Conservation (phyloP, 2,329 filamentous ascomycete genomes). For the Phaeosphaeriaceae sp. region DNA sequence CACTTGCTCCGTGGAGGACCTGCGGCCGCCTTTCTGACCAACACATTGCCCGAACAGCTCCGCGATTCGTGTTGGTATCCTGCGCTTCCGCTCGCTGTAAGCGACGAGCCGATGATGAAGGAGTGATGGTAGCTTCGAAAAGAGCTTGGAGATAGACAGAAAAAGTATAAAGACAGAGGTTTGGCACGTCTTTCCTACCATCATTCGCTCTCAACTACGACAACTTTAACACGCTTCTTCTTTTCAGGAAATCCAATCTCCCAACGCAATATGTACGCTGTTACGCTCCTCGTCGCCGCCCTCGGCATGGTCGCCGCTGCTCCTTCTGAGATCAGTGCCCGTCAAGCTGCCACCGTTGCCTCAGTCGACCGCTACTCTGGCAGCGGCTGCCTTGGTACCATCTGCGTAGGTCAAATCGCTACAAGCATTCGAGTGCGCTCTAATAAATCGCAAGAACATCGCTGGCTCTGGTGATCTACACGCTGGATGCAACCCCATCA, state of each 20-base stretch:
- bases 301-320: constrained; percentile 11
- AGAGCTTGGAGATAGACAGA: neutral
- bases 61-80: neutral
- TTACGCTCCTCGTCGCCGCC: constrained; percentile 11
- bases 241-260: neutral
- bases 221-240: neutral
- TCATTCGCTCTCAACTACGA: neutral
- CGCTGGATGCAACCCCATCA: constrained; percentile 18
- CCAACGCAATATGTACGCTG: constrained; percentile 10
- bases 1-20: neutral
- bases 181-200: neutral
- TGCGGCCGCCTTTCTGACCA: neutral
- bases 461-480: constrained; percentile 19
- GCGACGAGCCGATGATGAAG: neutral
- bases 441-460: constrained; percentile 7
- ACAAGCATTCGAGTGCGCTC: neutral
- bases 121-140: neutral
- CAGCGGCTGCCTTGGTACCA: constrained; percentile 12
- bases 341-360: constrained; percentile 13
- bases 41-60: neutral
- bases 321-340: constrained; percentile 7
- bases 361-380: constrained; percentile 21
- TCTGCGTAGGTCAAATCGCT: constrained; percentile 5
- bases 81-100: neutral
- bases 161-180: neutral